Percentiles rank a stretch among this genome's conserved stretches.
Conservation (phyloP, 805 yeast genomes). For the Metschnikowia continentalis region DNA sequence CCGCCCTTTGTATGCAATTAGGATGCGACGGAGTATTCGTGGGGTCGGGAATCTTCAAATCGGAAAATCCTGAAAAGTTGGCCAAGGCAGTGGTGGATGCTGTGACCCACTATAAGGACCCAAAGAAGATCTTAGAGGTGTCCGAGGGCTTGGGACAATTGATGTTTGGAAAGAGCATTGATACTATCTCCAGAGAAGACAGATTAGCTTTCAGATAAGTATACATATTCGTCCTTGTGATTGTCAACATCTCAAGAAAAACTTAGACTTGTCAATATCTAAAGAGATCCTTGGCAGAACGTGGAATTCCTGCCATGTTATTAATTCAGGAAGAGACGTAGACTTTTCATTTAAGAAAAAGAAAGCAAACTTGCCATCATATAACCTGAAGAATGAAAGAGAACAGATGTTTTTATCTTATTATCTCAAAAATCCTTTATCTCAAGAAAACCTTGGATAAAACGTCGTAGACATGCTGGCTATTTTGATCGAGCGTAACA, state of each 20-base stretch:
- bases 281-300: background rate
- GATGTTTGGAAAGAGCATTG: slow-evolving; percentile 69
- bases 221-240: background rate
- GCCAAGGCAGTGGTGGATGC: slow-evolving; percentile 80
- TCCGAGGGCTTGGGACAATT: slow-evolving; percentile 70
- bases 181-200: slow-evolving; percentile 17
- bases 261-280: background rate
- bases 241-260: background rate
- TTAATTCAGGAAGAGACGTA: too few species aligned
- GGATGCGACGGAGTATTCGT: slow-evolving; percentile 80
- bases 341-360: too few species aligned
- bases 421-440: slow-evolving; percentile 12
- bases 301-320: too few species aligned
- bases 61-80: slow-evolving; percentile 64
- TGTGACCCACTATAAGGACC: slow-evolving; percentile 64
- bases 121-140: slow-evolving; percentile 55
- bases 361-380: too few species aligned
- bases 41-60: slow-evolving; percentile 76
- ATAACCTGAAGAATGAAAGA: too few species aligned
- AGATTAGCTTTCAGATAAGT: slow-evolving; percentile 15
- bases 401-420: background rate
- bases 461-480: slow-evolving; percentile 20
- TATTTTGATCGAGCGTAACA: slow-evolving; percentile 24
- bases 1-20: slow-evolving; percentile 76
- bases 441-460: slow-evolving; percentile 20